phyloP scores from a whole-genome alignment of 192 early-diverging fungal genomes.

The Kappamyces sp. region DNA sequence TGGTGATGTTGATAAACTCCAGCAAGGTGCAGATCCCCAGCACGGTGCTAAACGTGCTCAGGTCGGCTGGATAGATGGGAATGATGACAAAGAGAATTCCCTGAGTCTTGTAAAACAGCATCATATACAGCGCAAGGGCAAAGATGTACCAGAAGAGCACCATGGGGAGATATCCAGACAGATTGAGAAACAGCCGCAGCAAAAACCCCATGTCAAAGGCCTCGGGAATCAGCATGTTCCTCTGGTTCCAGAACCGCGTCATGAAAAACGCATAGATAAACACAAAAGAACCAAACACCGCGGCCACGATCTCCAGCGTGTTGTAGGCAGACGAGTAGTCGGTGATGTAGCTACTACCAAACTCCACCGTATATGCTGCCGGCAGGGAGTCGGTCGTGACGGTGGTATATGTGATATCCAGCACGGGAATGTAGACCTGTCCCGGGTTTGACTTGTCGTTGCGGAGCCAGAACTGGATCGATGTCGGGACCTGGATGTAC shows the following conservation, averaged over 20 bases:
- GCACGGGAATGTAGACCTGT: constrained; percentile 39
- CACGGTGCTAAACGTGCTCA: constrained; percentile 24
- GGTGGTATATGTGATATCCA: constrained; percentile 41
- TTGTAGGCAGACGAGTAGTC: constrained; percentile 21
- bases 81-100: constrained; percentile 34
- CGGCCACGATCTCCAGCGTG: constrained; percentile 33
- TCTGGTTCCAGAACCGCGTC: constrained; percentile 33
- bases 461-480: constrained; percentile 38
- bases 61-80: constrained; percentile 28
- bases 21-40: constrained; percentile 5
- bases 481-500: constrained; percentile 29
- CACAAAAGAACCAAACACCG: constrained; percentile 24
- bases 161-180: constrained; percentile 29
- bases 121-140: constrained; percentile 34
- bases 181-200: constrained; percentile 26
- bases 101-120: constrained; percentile 51
- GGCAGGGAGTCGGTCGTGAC: constrained; percentile 21
- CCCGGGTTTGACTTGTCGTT: constrained; percentile 20
- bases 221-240: constrained; percentile 33
- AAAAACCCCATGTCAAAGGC: constrained; percentile 38
- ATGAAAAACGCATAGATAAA: constrained; percentile 26
- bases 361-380: constrained; percentile 14
- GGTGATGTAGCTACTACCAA: constrained; percentile 28
- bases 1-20: constrained; percentile 25
- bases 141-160: constrained; percentile 36